Evolutionary conservation across 768 basidiomycete genomes (phyloP).

Genomic region (Tylopilus subfusipes): DNA sequence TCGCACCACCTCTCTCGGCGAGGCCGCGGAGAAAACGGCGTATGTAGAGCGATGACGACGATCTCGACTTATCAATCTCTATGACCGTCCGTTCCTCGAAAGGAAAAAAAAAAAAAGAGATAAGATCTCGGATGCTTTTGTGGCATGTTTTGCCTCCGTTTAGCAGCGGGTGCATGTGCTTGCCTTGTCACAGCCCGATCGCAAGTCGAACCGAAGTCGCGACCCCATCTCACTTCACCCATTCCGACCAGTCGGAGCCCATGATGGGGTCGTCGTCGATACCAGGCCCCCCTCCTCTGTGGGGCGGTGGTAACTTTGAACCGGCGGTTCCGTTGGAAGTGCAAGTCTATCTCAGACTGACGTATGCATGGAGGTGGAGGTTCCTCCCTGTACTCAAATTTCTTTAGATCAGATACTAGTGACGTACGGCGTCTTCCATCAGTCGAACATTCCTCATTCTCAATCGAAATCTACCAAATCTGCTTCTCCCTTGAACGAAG

Average conservation of each 20-base stretch:
- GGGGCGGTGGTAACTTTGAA: background rate
- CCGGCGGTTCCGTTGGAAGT: background rate
- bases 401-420: background rate
- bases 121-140: slow-evolving; percentile 16
- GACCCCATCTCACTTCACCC: slow-evolving; percentile 4
- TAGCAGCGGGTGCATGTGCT: background rate
- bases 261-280: background rate
- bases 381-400: background rate
- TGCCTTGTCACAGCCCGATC: background rate
- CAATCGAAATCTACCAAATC: slow-evolving; percentile 23
- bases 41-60: background rate
- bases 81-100: background rate
- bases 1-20: background rate
- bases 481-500: slow-evolving; percentile 28
- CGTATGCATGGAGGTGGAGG: background rate
- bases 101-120: too few relatives aligned
- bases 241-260: background rate
- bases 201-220: background rate
- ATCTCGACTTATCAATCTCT: slow-evolving; percentile 9
- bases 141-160: slow-evolving; percentile 2
- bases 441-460: background rate
- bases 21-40: background rate
- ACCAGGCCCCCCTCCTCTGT: too few relatives aligned
- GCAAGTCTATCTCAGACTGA: background rate
- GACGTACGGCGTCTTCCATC: background rate